Base-by-base conservation (phyloP, 371 early-diverging fungal genomes). In the Mortierella sp. region DNA sequence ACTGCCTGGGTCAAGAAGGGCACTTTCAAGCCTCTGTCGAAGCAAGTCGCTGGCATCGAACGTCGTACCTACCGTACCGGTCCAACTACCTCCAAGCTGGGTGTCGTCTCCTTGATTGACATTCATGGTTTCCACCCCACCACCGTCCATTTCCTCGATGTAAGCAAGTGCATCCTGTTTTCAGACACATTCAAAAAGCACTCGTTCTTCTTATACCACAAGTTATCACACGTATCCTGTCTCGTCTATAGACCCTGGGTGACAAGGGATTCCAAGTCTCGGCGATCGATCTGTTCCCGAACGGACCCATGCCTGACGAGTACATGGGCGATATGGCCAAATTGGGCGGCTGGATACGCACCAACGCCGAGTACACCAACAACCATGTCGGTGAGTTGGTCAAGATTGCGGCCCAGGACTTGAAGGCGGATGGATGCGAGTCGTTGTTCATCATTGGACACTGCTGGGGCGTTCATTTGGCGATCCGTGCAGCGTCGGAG, bases 381-480 rank as follows among this genome's bases (percentile, higher is more conserved):
- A 78, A 70, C 41, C 75, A 82, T 35, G 24, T 82, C 27, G 55
- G 71, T 5, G 72, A 75, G 32, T 32, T 78, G 46, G 75, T 78
- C 78, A 75, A 82, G 72, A 43, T 78, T 16, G 78, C 82, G 1
- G 75, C 71, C 41, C 58, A 75, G 16, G 82, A 78, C 63, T 73
- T 82, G n/a, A 46, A 35, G 27, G 41, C 43, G 4, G 78, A 75
- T 10, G 76, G 76, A 0, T 71, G 74, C 41, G 60, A 73, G 12
- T 51, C 71, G 4, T 55, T 84, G 27, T 80, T 73, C 49, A 43
- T 82, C 38, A 54, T 84, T 32, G 82, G 82, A 16, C 79, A 81
- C 18, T 84, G 85, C 71, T 84, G 85, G 85, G 82, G 82, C 6
- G 24, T 73, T 6, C 65, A 78, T 32, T 49, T 84, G n/a, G 72